Percentiles rank a stretch among this genome's conserved stretches.
phyloP scores from a whole-genome alignment of 352 stramenopile species.

The Phytopythium cucurbitacearum region DNA sequence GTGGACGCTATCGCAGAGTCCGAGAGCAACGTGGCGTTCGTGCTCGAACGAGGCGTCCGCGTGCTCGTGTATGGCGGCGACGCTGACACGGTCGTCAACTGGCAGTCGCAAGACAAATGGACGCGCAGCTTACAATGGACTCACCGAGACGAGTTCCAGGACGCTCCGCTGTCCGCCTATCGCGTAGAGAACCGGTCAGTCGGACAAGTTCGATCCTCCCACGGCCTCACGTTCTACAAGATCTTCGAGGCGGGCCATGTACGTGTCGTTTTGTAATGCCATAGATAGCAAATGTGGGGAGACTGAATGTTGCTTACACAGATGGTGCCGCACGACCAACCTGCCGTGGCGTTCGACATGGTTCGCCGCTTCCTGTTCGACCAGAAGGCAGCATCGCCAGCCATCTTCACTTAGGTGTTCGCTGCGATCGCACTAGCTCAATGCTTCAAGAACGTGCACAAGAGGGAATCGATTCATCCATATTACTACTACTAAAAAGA shows the following conservation, averaged over 20 bases:
- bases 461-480: neutral
- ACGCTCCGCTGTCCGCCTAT: slow-evolving; percentile 12
- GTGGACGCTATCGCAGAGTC: slow-evolving; percentile 61
- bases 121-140: slow-evolving; percentile 46
- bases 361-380: slow-evolving; percentile 38
- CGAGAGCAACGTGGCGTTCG: slow-evolving; percentile 34
- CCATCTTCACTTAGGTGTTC: slow-evolving; percentile 31
- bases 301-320: slow-evolving; percentile 11
- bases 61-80: slow-evolving; percentile 73
- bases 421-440: neutral
- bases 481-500: slow-evolving; percentile 12
- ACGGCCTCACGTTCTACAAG: slow-evolving; percentile 63
- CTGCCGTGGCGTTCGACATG: slow-evolving; percentile 36
- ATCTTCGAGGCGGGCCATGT: slow-evolving; percentile 68
- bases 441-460: neutral
- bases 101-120: slow-evolving; percentile 65
- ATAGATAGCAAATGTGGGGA: slow-evolving; percentile 1
- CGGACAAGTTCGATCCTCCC: slow-evolving; percentile 35
- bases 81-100: slow-evolving; percentile 66
- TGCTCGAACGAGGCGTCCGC: slow-evolving; percentile 52
- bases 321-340: slow-evolving; percentile 81
- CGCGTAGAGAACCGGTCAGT: slow-evolving; percentile 15
- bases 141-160: slow-evolving; percentile 25
- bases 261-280: slow-evolving; percentile 13
- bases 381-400: slow-evolving; percentile 5